Evolutionary conservation across 2,329 filamentous ascomycete genomes (phyloP).

Genomic region (Ilyonectria sp.): DNA sequence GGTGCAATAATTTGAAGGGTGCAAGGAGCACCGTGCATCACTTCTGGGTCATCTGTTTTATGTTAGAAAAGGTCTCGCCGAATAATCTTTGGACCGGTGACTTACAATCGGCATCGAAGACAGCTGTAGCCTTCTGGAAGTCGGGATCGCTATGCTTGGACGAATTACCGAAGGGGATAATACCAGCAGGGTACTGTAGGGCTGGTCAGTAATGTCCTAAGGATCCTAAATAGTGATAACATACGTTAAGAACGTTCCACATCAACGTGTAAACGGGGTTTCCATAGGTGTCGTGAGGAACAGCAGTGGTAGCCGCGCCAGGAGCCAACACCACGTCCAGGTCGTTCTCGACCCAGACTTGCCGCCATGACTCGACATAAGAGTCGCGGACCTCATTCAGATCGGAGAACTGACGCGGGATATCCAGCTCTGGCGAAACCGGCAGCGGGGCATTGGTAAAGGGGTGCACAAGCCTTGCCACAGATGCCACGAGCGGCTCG

Average conservation of each 20-base stretch:
- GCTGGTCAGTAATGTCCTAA: not conserved
- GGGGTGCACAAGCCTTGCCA: conserved; percentile 36
- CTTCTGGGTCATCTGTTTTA: conserved; percentile 32
- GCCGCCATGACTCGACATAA: conserved; percentile 35
- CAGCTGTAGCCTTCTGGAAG: conserved; percentile 24
- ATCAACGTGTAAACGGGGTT: conserved; percentile 41
- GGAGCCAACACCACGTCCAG: conserved; percentile 41
- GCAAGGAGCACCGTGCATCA: conserved; percentile 34
- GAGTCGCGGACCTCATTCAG: conserved; percentile 22
- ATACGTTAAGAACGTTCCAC: conserved; percentile 45
- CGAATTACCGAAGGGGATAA: conserved; percentile 35
- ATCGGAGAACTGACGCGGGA: conserved; percentile 9
- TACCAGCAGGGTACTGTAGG: conserved; percentile 40
- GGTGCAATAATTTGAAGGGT: conserved; percentile 40
- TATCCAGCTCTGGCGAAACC: conserved; percentile 24
- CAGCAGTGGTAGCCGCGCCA: conserved; percentile 33
- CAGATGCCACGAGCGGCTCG: conserved; percentile 39
- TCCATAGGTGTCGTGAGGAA: conserved; percentile 43
- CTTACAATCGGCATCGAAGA: conserved; percentile 44
- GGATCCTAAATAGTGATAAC: not conserved
- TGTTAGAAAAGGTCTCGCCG: not conserved
- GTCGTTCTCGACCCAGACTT: conserved; percentile 33
- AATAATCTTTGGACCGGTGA: accelerated
- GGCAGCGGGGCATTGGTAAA: conserved; percentile 34
- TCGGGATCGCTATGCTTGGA: conserved; percentile 37